Percentiles rank a stretch among this genome's conserved stretches.
Conservation (phyloP, 1,284 basidiomycete genomes). For the Takashimella koratensis region DNA sequence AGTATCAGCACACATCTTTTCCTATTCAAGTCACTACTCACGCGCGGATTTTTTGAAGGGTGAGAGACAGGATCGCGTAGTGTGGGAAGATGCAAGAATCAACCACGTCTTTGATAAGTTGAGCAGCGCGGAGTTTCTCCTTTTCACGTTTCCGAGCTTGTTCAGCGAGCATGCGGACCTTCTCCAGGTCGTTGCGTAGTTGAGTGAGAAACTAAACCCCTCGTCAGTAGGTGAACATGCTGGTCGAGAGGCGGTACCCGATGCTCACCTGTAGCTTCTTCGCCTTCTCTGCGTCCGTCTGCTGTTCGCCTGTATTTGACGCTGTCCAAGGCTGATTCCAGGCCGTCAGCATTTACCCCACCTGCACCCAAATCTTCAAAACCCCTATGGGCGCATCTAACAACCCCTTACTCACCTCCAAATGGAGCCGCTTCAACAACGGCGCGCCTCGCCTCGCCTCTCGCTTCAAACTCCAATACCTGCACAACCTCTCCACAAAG, state of each 20-base stretch:
- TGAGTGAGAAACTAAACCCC: slow-evolving; percentile 64
- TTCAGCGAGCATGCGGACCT: slow-evolving; percentile 67
- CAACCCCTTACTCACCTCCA: slow-evolving; percentile 66
- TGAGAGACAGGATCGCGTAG: slow-evolving; percentile 59
- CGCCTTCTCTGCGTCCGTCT: slow-evolving; percentile 77
- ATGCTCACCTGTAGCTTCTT: slow-evolving; percentile 75
- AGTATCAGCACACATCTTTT: slow-evolving; percentile 11
- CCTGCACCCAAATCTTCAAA: not conserved
- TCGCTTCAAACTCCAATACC: slow-evolving; percentile 96
- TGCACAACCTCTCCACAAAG: slow-evolving; percentile 73
- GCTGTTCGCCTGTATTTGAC: slow-evolving; percentile 59
- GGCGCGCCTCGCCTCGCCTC: slow-evolving; percentile 91
- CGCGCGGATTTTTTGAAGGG: slow-evolving; percentile 68
- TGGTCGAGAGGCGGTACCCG: too few species aligned
- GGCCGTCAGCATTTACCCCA: slow-evolving; percentile 1
- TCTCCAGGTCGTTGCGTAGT: slow-evolving; percentile 74
- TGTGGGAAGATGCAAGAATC: slow-evolving; percentile 65
- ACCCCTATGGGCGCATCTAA: too few species aligned
- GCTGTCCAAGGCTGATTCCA: slow-evolving; percentile 89
- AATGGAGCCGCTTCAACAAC: slow-evolving; percentile 84
- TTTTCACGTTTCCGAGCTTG: slow-evolving; percentile 76
- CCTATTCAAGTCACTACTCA: too few species aligned
- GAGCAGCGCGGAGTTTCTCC: slow-evolving; percentile 71
- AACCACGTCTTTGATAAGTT: slow-evolving; percentile 67
- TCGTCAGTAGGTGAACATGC: not conserved